Base-by-base conservation (phyloP, 2,329 filamentous ascomycete species). In the Trichophyton schoenleinii region DNA sequence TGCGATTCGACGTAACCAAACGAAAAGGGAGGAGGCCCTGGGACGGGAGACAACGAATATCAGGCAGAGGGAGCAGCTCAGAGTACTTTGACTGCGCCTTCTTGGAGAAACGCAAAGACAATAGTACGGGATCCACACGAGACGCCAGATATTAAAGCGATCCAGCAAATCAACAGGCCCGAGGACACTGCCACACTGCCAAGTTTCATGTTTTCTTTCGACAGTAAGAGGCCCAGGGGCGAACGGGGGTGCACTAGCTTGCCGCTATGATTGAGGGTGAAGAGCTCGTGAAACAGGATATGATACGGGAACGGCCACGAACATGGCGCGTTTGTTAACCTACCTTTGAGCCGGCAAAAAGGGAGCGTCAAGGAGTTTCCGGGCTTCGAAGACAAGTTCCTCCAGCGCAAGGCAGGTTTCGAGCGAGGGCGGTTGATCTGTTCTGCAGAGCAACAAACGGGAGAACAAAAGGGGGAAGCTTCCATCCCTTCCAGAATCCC, bases 231-330 rank as follows among this genome's bases (percentile, higher is more conserved):
- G 41, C 15, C 49, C 31, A 55, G 49, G 49, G 49, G 49, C 49
- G 8, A 55, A 38, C 9, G 34, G 22, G 49, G 49, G 28, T 28
- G 5, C 11, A 53, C 49, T 55, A 55, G 28, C 28, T 55, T 34
- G 28, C 49, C 46, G 46, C 31, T 55, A 36, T n/a, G 13, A 5
- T 6, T 9, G 31, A 36, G 15, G 25, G 11, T 34, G 49, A 55
- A 55, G 31, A 55, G 49, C 49, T 55, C 31, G 49, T 55, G 49
- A 55, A 55, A 55, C 49, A 36, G 49, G 15, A 55, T 36, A 22
- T 38, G 34, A 38, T 38, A 38, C 25, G 22, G 25, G 25, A 53
- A 52, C 22, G 49, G 22, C 49, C 49, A 55, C n/a, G 8, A 36
- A 4, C 25, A 55, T 28, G 15, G 15, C 34, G 34, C 34, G 34